A percentile compares a stretch with the other conserved stretches of the same genome.
Evolutionary conservation across 2,329 filamentous ascomycete species (phyloP).

Genomic region (Monosporascus sp.): DNA sequence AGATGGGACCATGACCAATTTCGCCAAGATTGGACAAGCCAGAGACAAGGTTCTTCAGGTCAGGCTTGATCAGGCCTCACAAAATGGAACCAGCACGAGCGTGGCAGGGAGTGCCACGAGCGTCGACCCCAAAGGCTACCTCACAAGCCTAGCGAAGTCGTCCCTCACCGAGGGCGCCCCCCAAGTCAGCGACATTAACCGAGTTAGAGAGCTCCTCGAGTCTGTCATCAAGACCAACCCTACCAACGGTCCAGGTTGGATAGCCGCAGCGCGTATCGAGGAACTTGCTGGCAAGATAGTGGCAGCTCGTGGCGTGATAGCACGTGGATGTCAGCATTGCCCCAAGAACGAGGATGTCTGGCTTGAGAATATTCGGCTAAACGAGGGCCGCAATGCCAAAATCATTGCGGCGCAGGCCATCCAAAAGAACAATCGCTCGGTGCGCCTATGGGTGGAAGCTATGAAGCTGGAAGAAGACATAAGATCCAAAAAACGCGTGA

Average conservation of each 20-base stretch:
- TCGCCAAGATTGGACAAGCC: constrained; percentile 93
- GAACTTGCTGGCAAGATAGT: constrained; percentile 90
- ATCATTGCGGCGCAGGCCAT: constrained; percentile 92
- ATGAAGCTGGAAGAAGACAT: constrained; percentile 84
- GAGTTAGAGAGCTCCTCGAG: constrained; percentile 85
- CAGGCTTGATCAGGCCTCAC: constrained; percentile 83
- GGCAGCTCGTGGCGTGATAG: constrained; percentile 81
- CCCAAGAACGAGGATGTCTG: constrained; percentile 93
- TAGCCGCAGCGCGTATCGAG: constrained; percentile 87
- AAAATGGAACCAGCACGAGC: constrained; percentile 60
- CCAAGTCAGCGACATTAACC: constrained; percentile 90
- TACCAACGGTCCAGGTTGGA: constrained; percentile 91
- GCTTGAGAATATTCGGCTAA: constrained; percentile 92
- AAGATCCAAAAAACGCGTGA: constrained; percentile 84
- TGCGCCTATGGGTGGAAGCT: constrained; percentile 88
- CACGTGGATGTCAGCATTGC: constrained; percentile 82
- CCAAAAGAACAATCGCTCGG: constrained; percentile 82
- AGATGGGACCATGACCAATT: constrained; percentile 95
- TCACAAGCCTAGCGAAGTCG: constrained; percentile 83
- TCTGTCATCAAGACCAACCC: constrained; percentile 97
- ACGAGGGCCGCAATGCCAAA: constrained; percentile 89
- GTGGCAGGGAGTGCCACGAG: constrained; percentile 73
- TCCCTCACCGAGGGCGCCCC: constrained; percentile 74
- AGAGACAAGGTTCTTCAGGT: constrained; percentile 94
- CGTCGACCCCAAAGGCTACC: constrained; percentile 92